Evolutionary conservation across 352 stramenopile genomes (phyloP), one percentile per base, ranked within the genome.

Genomic region (Halophytophthora polymorphica): DNA sequence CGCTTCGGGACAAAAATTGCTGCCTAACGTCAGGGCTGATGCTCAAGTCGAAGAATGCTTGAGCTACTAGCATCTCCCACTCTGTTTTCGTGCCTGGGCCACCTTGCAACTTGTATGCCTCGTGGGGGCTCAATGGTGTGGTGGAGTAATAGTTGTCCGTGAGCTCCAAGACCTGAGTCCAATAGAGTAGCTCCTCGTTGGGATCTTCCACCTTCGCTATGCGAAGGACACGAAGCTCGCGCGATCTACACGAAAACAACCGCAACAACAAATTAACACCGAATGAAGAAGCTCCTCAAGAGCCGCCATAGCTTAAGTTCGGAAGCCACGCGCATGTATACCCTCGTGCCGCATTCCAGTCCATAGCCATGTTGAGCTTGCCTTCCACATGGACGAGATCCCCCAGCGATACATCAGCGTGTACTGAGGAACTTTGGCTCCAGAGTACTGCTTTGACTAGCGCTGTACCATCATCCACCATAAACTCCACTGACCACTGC

Each of bases 111-210:
- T 37, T 29, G 44, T 28, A 35, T 14, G 17, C 15, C 35, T 21
- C n/a, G 15, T 28, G 19, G 34, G 25, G n/a, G 1, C 22, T n/a
- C 15, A 33, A 19, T 5, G 42, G n/a, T 44, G 25, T 34, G 45
- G 45, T 40, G 35, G 56, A 72, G 45, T 88, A 88, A 25, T 77
- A 69, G 2, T 29, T 52, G 10, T 52, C n/a, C 2, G 60, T 61
- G 10, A 90, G 61, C 46, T 88, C 66, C 43, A 68, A 50, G 37
- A 76, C 69, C 37, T 88, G 66, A 14, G 65, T 34, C 83, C 83
- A 93, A 42, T 92, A 66, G 23, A 90, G 60, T 28, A 86, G n/a
- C 42, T 93, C 83, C 56, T 88, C 73, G 45, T 93, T 92, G 18
- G 81, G 61, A 34, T 93, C 78, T 2, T 62, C 49, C 2, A 90